These are phyloP conservation scores for Juncus effusus DNA, from an alignment of 176 grass and related monocot species.

Conservation along the genomic window DNA sequence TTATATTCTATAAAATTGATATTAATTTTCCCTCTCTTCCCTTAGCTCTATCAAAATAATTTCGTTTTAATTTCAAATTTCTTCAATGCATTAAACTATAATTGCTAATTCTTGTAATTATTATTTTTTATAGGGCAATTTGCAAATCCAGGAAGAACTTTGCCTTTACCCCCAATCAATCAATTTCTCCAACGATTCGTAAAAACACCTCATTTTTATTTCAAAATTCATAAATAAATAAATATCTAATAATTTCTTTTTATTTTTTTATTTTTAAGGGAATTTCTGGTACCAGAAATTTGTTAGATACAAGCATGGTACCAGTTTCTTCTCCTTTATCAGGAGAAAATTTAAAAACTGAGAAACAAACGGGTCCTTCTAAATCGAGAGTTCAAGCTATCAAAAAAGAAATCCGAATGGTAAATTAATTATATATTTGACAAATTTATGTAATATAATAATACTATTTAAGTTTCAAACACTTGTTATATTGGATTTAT, in stretches of 20 bases:
- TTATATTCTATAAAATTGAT: neutral
- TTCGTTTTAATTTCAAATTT: neutral
- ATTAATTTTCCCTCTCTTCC: neutral
- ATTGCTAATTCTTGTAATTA: no score
- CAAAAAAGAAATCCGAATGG: constrained; percentile 78
- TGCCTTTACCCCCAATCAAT: constrained; percentile 31
- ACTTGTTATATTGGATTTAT: neutral
- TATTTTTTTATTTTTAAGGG: constrained; percentile 34
- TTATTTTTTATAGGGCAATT: constrained; percentile 23
- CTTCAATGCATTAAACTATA: constrained; percentile 15
- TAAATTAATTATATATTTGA: constrained; percentile 2
- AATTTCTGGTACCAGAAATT: constrained; percentile 59
- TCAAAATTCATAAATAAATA: constrained; percentile 10
- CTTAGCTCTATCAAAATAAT: neutral
- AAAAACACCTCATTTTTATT: constrained; percentile 25
- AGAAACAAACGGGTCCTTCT: constrained; percentile 35
- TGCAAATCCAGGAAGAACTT: constrained; percentile 27
- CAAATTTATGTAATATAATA: neutral
- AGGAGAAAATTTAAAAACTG: constrained; percentile 36
- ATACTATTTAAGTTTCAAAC: constrained; percentile 1
- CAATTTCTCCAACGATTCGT: constrained; percentile 54
- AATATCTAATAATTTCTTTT: neutral
- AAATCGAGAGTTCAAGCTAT: constrained; percentile 75
- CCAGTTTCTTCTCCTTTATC: constrained; percentile 75
- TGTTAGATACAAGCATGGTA: constrained; percentile 55